phyloP scores from a whole-genome alignment of 345 rosid species.

The Linum lewisii region DNA sequence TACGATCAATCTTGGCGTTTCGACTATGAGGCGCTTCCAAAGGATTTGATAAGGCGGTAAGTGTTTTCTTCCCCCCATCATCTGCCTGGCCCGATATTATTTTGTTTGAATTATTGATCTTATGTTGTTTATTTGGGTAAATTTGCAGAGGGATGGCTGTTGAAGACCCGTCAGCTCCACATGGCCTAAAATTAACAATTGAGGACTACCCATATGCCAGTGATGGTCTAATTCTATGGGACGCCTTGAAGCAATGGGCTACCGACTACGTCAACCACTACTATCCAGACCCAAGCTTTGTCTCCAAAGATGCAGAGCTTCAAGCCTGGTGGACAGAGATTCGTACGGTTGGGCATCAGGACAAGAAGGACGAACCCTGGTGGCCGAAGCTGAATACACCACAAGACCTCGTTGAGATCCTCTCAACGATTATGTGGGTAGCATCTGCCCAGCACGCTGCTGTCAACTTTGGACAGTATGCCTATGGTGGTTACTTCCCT shows the following conservation, averaged over 20 bases:
- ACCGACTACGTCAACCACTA: slow-evolving; percentile 18
- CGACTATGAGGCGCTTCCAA: slow-evolving; percentile 1
- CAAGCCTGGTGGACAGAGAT: slow-evolving; percentile 32
- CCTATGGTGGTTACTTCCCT: slow-evolving; percentile 32
- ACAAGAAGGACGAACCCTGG: slow-evolving; percentile 17
- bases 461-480: slow-evolving; percentile 35
- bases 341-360: slow-evolving; percentile 19
- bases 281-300: slow-evolving; percentile 14
- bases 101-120: neutral
- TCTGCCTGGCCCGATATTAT: too few species aligned
- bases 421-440: slow-evolving; percentile 25
- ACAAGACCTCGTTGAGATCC: neutral
- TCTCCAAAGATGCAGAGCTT: slow-evolving; percentile 23
- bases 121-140: too few species aligned
- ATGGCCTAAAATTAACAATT: slow-evolving; percentile 22
- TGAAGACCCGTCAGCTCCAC: slow-evolving; percentile 20
- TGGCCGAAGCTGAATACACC: slow-evolving; percentile 10
- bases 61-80: neutral
- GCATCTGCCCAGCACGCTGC: slow-evolving; percentile 40
- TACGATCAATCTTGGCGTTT: slow-evolving; percentile 8
- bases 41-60: slow-evolving; percentile 5
- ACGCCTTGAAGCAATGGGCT: slow-evolving; percentile 22
- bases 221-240: slow-evolving; percentile 28
- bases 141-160: slow-evolving; percentile 22
- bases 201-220: slow-evolving; percentile 29